Evolutionary conservation across 2,329 filamentous ascomycete species (phyloP), one percentile per base, ranked within the genome.

Genomic region (Arthrobotrys sinensis): DNA sequence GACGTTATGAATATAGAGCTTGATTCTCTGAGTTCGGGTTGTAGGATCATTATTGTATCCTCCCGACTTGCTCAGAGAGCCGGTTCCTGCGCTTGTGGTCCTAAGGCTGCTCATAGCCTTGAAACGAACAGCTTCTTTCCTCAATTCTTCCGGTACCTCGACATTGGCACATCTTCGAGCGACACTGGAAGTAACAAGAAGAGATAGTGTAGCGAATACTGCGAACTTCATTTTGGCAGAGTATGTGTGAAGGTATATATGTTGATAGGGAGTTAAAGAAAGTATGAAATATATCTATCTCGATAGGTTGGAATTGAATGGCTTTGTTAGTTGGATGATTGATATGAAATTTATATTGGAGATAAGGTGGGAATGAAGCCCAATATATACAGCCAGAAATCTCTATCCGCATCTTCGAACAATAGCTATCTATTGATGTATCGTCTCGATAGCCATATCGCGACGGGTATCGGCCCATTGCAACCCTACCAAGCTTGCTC

Each of bases 1-100:
- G 34, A 75, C 34, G 14, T 75, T 75, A 16, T 75, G 70, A 4
- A 67, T 50, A 5, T 63, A 62, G 24, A 75, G 52, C 16, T 75
- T 75, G 32, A 73, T 11, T 8, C 16, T 65, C 43, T 66, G 69
- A 2, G 69, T 66, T 12, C 60, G 40, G 2, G 60, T 62, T 7
- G 52, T 28, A 14, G 52, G 52, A 8, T 57, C 52, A 19, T 63
- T 48, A 16, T 12, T 16, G 21, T 43, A 63, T 43, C 38, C 38
- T 3, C 32, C 34, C 8, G 52, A 57, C 10, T 40, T 57, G 21
- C 50, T 12, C 19, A 38, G 32, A 16, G 19, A 4, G 19, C 38
- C 40, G 11, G 21, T 34, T 11, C 21, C 43, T 2, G 46, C 45
- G 19, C n/a, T 46, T 16, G 38, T 12, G 7, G 34, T 40, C 10